Base-by-base conservation (phyloP, 208 protist genomes). In the Acanthamoeba healyi region DNA sequence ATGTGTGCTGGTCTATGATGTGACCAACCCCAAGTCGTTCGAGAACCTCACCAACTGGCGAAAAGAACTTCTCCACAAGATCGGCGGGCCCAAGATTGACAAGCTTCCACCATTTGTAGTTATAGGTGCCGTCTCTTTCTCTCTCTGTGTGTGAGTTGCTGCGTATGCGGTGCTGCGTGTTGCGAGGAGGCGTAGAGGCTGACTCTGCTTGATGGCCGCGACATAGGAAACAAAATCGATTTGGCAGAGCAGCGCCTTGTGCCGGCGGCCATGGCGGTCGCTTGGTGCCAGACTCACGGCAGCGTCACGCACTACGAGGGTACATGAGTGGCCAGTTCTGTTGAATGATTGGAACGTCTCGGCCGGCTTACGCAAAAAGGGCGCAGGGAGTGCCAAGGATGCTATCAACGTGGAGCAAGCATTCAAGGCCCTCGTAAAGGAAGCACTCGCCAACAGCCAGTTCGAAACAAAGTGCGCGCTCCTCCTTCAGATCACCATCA, bases 181-280 rank as follows among this genome's bases (percentile, higher is more conserved):
- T n/a, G n/a, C n/a, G n/a, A n/a, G n/a, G n/a, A n/a, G n/a, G n/a
- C n/a, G n/a, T n/a, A n/a, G n/a, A n/a, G n/a, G n/a, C n/a, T n/a
- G n/a, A n/a, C n/a, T n/a, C n/a, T n/a, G n/a, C n/a, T n/a, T n/a
- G n/a, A n/a, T n/a, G n/a, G n/a, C n/a, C n/a, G n/a, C n/a, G n/a
- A n/a, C n/a, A n/a, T 97, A 38, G 96, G 86, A 0, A 97, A 97
- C 44, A 97, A 97, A 89, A 74, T 42, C 32, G 96, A 97, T 94
- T 26, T 95, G n/a, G 65, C 56, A 29, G 61, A 95, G 38, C 42
- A 42, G 34, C 72, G 72, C 29, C 24, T 82, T 26, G 72, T 82
- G 24, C 42, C 72, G 7, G 38, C 12, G 72, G 42, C 34, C 5
- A 42, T 42, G 38, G 72, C 72, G 6, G 15, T 54, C 38, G 72